Conservation (phyloP, 768 basidiomycete genomes). For the Filobasidium floriforme region DNA sequence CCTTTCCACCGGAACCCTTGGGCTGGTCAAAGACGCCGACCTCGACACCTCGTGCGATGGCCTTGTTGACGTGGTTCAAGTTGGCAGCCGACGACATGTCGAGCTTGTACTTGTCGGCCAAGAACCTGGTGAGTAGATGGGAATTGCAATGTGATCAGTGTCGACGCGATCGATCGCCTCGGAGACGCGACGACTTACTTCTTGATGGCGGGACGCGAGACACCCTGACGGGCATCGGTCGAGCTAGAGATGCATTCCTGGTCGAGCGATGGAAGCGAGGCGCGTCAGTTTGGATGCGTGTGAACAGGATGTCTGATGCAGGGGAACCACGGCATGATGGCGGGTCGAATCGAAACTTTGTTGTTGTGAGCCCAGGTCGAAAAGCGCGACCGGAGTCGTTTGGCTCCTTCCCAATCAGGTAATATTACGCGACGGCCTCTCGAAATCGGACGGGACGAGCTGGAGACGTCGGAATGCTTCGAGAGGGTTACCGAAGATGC, state of each 20-base stretch:
- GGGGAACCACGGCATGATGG: neutral
- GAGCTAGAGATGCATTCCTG: constrained; percentile 67
- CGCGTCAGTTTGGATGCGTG: constrained; percentile 3
- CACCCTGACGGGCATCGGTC: constrained; percentile 61
- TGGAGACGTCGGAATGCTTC: no score
- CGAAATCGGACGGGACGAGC: no score
- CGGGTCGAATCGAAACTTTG: constrained; percentile 23
- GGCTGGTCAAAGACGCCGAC: constrained; percentile 77
- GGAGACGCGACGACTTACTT: constrained; percentile 52
- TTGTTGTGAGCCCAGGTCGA: no score
- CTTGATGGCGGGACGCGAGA: constrained; percentile 72
- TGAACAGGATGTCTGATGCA: constrained; percentile 20
- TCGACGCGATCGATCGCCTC: neutral
- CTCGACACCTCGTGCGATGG: constrained; percentile 72
- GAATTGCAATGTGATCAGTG: neutral
- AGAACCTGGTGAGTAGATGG: constrained; percentile 53
- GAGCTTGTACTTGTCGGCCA: constrained; percentile 74
- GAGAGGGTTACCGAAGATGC: no score
- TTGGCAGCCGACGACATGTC: constrained; percentile 69
- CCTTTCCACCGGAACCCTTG: constrained; percentile 58
- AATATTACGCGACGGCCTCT: no score
- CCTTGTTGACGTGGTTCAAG: constrained; percentile 66
- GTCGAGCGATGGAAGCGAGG: neutral
- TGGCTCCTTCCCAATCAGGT: no score
- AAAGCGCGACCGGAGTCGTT: no score